Base-by-base conservation (phyloP, 768 basidiomycete species). In the Lactarius quietus region DNA sequence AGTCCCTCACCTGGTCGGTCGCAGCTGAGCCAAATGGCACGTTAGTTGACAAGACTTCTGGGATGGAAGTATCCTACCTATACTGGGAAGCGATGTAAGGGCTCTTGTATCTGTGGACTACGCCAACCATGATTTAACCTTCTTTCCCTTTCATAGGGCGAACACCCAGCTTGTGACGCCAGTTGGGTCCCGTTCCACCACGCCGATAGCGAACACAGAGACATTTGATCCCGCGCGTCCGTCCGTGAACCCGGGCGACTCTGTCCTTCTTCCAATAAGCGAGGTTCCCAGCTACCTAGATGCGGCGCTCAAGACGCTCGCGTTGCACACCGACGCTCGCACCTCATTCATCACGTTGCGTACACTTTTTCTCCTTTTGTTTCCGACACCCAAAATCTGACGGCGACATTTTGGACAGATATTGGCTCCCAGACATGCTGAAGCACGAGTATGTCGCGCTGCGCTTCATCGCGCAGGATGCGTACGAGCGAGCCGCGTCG, bases 261-360 rank as follows among this genome's bases (percentile, higher is more conserved):
- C 64, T 18, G 31, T 68, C 12, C 68, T 79, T 7, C 62, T 82
- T 57, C 61, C 71, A 9, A 67, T 74, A 20, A 18, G 63, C 35
- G 55, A 74, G 14, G 65, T 79, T 7, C 73, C 79, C 2, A 63
- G 63, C 0, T 80, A 82, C 67, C 74, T 82, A 45, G 76, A 82
- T 64, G n/a, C n/a, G n/a, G n/a, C n/a, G n/a, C n/a, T n/a, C n/a
- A n/a, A n/a, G n/a, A n/a, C n/a, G n/a, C n/a, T n/a, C n/a, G n/a
- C n/a, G n/a, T n/a, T n/a, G n/a, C n/a, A n/a, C n/a, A n/a, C n/a
- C n/a, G n/a, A n/a, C 61, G 81, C 80, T 0, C 73, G 79, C 53
- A 79, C 77, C 26, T 78, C 78, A 8, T 83, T 83, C 71, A 79
- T 83, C 67, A 81, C 80, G 77, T 80, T 80, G 64, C 28, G 76